phyloP scores from a whole-genome alignment of 164 flowering plant genomes.

The Chloranthus sessilifolius region DNA sequence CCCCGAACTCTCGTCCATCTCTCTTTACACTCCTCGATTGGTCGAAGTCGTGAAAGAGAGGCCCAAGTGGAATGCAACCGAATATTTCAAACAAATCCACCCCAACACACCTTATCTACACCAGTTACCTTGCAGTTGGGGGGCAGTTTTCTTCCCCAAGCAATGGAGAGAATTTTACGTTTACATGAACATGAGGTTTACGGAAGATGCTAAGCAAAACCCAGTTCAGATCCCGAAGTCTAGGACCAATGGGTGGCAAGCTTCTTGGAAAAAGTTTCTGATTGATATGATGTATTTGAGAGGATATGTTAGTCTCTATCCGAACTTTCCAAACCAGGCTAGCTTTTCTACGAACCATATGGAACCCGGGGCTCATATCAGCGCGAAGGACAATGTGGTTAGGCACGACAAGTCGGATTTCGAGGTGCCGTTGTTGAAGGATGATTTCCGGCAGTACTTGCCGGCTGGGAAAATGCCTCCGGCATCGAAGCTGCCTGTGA shows the following conservation, averaged over 20 bases:
- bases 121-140: conserved; percentile 97
- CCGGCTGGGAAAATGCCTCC: conserved; percentile 78
- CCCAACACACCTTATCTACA: conserved; percentile 98
- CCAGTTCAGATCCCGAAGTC: conserved; percentile 97
- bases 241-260: conserved; percentile 95
- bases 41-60: conserved; percentile 94
- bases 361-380: conserved; percentile 97
- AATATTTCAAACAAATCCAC: conserved; percentile 71
- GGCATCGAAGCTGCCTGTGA: conserved; percentile 74
- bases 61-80: conserved; percentile 89
- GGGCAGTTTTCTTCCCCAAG: conserved; percentile 97
- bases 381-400: conserved; percentile 77
- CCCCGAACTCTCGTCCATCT: conserved; percentile 86
- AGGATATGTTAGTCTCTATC: conserved; percentile 88
- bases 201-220: conserved; percentile 78
- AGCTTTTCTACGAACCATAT: conserved; percentile 98
- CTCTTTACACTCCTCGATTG: conserved; percentile 82
- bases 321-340: conserved; percentile 84
- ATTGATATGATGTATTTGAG: conserved; percentile 98
- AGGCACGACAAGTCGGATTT: conserved; percentile 70
- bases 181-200: conserved; percentile 96
- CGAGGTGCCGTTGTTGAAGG: conserved; percentile 76
- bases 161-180: conserved; percentile 96
- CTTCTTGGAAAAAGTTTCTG: conserved; percentile 97
- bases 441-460: conserved; percentile 51